Percentiles rank a stretch among this genome's conserved stretches.
phyloP scores from a whole-genome alignment of 2,329 filamentous ascomycete species.

The Ophiostoma pallidulum region DNA sequence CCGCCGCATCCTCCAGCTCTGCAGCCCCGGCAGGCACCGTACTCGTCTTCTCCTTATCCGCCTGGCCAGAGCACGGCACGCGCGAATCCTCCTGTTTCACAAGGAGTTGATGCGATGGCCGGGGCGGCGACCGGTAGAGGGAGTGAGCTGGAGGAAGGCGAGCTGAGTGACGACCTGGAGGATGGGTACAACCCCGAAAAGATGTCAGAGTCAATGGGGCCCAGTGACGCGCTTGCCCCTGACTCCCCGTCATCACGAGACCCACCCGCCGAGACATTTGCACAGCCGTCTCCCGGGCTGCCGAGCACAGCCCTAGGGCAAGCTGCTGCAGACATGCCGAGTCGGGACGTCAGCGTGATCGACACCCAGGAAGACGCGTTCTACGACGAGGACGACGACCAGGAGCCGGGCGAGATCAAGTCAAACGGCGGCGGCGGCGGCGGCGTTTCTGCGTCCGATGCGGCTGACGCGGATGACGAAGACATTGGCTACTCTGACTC shows the following conservation, averaged over 20 bases:
- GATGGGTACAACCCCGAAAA: constrained; percentile 10
- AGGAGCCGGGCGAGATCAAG: constrained; percentile 11
- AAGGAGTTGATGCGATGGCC: too few relatives aligned
- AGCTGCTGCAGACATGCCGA: constrained; percentile 7
- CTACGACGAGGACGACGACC: constrained; percentile 17
- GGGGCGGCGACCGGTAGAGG: too few relatives aligned
- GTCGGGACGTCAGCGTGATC: constrained; percentile 17
- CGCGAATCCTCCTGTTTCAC: not conserved
- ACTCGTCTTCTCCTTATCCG: not conserved
- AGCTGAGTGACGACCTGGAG: constrained; percentile 62
- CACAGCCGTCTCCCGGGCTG: not conserved
- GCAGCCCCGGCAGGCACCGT: not conserved
- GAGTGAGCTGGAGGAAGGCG: constrained; percentile 56
- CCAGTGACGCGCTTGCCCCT: not conserved
- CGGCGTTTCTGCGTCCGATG: constrained; percentile 5
- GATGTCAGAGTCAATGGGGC: not conserved
- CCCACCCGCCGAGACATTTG: not conserved
- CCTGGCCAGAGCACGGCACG: not conserved
- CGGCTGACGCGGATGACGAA: constrained; percentile 15
- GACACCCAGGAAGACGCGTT: constrained; percentile 17
- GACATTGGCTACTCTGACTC: constrained; percentile 14
- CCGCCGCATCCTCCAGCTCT: not conserved
- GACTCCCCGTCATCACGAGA: not conserved
- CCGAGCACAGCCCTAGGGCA: not conserved
- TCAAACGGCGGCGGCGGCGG: constrained; percentile 9